These are phyloP conservation scores for Massarina eburnea DNA, from an alignment of 2,329 filamentous ascomycete species.

Conservation along the genomic window DNA sequence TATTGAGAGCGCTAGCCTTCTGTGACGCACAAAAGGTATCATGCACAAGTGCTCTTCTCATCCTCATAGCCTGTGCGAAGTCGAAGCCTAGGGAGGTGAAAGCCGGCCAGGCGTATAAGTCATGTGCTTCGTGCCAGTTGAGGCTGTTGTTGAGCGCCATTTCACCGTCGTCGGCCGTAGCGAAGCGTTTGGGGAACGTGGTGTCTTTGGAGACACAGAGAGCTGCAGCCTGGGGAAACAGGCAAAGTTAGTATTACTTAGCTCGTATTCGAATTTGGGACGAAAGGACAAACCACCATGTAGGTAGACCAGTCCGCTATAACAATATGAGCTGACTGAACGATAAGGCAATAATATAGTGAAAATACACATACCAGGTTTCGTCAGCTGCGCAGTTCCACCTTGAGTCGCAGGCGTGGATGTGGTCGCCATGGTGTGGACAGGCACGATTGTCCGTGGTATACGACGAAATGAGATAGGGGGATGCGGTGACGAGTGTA, in stretches of 20 bases:
- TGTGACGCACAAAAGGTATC: slow-evolving; percentile 16
- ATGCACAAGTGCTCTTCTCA: slow-evolving; percentile 16
- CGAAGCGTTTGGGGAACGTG: slow-evolving; percentile 1
- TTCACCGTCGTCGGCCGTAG: slow-evolving; percentile 10
- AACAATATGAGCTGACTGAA: background rate
- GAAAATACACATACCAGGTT: slow-evolving; percentile 10
- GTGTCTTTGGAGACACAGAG: slow-evolving; percentile 2
- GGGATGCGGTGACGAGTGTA: too few species aligned
- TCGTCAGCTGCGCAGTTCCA: slow-evolving; percentile 8
- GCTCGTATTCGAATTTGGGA: background rate
- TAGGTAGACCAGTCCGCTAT: slow-evolving; percentile 15
- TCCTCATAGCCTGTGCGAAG: slow-evolving; percentile 18
- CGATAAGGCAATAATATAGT: background rate
- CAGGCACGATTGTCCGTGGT: background rate
- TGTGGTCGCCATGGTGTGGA: slow-evolving; percentile 4
- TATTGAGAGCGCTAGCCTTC: slow-evolving; percentile 7
- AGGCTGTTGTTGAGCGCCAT: slow-evolving; percentile 14
- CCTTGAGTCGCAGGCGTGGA: slow-evolving; percentile 3
- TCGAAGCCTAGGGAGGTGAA: slow-evolving; percentile 14
- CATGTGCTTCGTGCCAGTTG: slow-evolving; percentile 17
- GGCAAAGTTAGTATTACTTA: too few species aligned
- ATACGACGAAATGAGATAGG: too few species aligned
- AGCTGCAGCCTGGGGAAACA: too few species aligned
- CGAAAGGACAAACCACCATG: slow-evolving; percentile 17
- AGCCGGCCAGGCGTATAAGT: slow-evolving; percentile 18